Percentiles rank a stretch among this genome's conserved stretches.
These are phyloP conservation scores for Strobilomyces confusus DNA, from an alignment of 768 basidiomycete genomes.

Conservation along the genomic window DNA sequence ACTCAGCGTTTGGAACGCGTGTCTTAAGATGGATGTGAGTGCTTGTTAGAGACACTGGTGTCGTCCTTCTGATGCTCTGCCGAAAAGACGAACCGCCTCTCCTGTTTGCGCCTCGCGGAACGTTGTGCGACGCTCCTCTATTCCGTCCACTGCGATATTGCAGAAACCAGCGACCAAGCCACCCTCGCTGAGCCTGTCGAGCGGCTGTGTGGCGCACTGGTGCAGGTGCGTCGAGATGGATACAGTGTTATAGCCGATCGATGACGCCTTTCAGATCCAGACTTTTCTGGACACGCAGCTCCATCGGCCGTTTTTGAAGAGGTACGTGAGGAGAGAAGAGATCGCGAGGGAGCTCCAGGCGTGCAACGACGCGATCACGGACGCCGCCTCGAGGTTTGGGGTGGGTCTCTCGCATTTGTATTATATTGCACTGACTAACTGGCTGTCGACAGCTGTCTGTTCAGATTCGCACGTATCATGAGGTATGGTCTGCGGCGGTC, in stretches of 20 bases:
- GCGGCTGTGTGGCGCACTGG: conserved; percentile 30
- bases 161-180: conserved; percentile 52
- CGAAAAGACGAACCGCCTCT: conserved; percentile 58
- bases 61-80: background rate
- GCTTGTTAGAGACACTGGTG: background rate
- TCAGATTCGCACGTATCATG: conserved; percentile 52
- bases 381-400: conserved; percentile 35
- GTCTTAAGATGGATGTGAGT: conserved; percentile 58
- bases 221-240: conserved; percentile 37
- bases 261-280: conserved; percentile 36
- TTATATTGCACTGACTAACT: background rate
- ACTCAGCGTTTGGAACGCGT: conserved; percentile 61
- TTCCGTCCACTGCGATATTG: conserved; percentile 59
- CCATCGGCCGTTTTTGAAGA: conserved; percentile 70
- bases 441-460: conserved; percentile 35
- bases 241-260: background rate
- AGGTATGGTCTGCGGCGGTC: conserved; percentile 38
- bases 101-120: conserved; percentile 67
- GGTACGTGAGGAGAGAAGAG: conserved; percentile 74
- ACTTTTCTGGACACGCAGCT: conserved; percentile 55
- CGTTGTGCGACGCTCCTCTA: conserved; percentile 67
- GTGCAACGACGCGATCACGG: conserved; percentile 51
- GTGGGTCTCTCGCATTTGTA: conserved; percentile 7
- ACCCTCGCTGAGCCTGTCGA: conserved; percentile 46
- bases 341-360: conserved; percentile 48